These are phyloP conservation scores for Boehmeria nivea DNA, from an alignment of 306 rosid genomes.

Conservation along the genomic window DNA sequence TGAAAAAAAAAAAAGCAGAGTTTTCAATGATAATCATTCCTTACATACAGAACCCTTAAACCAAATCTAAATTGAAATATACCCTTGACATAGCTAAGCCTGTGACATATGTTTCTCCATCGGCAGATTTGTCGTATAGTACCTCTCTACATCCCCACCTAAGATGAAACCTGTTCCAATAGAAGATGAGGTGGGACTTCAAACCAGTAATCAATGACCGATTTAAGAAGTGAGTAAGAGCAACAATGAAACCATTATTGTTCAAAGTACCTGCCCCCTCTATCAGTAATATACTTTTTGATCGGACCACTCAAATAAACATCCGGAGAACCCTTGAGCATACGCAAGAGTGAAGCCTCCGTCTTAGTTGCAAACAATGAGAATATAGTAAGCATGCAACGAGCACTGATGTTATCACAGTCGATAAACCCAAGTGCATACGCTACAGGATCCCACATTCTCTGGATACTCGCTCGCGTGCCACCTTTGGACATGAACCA, in stretches of 20 bases:
- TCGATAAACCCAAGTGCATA: slow-evolving; percentile 98
- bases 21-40: too few relatives aligned
- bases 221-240: neutral
- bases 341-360: slow-evolving; percentile 92
- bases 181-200: slow-evolving; percentile 16
- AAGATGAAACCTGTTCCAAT: slow-evolving; percentile 82
- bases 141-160: slow-evolving; percentile 98
- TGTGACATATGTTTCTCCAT: slow-evolving; percentile 58
- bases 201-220: slow-evolving; percentile 19
- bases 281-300: slow-evolving; percentile 78
- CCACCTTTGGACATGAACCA: slow-evolving; percentile 99
- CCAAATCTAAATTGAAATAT: neutral
- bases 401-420: slow-evolving; percentile 97
- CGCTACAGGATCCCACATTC: slow-evolving; percentile 99
- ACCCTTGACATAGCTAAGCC: slow-evolving; percentile 91
- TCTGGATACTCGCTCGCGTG: slow-evolving; percentile 73
- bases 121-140: slow-evolving; percentile 64
- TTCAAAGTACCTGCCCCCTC: slow-evolving; percentile 78
- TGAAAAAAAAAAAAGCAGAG: neutral
- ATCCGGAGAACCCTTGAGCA: slow-evolving; percentile 99
- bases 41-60: too few relatives aligned
- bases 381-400: slow-evolving; percentile 99
- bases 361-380: slow-evolving; percentile 96
- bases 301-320: slow-evolving; percentile 91
- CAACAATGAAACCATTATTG: neutral